Conservation (phyloP, 257 asterid genomes). For the Scutellaria barbata region DNA sequence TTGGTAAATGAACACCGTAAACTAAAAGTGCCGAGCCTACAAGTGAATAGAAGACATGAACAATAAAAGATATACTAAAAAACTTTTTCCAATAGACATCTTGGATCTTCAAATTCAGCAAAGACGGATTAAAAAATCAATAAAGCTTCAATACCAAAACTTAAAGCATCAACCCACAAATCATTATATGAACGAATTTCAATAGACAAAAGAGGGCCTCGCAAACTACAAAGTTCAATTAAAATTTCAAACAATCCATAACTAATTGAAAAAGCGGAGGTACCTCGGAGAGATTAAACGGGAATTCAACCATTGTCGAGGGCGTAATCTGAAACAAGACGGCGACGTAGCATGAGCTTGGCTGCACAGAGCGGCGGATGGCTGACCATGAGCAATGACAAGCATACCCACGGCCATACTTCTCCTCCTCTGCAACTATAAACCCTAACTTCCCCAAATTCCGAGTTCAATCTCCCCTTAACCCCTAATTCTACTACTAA, state of each 20-base stretch:
- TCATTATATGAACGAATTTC: neutral
- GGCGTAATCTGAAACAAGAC: constrained; percentile 50
- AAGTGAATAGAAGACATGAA: constrained; percentile 32
- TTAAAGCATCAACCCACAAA: neutral
- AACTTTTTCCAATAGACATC: neutral
- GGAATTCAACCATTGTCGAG: constrained; percentile 63
- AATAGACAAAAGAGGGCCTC: neutral
- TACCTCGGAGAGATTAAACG: constrained; percentile 49
- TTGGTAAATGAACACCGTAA: constrained; percentile 67
- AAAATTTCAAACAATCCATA: neutral
- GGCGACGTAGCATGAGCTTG: constrained; percentile 43
- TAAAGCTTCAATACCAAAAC: neutral
- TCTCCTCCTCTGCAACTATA: constrained; percentile 27
- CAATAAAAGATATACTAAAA: neutral
- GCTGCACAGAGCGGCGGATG: constrained; percentile 35
- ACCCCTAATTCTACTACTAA: constrained; percentile 24
- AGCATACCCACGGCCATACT: constrained; percentile 51
- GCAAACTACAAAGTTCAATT: neutral
- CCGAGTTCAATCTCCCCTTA: constrained; percentile 28
- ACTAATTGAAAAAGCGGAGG: constrained; percentile 3
- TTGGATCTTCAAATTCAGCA: neutral
- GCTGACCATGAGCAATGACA: constrained; percentile 50
- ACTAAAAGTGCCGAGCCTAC: constrained; percentile 57
- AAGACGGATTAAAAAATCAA: neutral
- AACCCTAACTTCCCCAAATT: constrained; percentile 34